phyloP scores from a whole-genome alignment of 345 rosid species.

The Nephelium lappaceum region DNA sequence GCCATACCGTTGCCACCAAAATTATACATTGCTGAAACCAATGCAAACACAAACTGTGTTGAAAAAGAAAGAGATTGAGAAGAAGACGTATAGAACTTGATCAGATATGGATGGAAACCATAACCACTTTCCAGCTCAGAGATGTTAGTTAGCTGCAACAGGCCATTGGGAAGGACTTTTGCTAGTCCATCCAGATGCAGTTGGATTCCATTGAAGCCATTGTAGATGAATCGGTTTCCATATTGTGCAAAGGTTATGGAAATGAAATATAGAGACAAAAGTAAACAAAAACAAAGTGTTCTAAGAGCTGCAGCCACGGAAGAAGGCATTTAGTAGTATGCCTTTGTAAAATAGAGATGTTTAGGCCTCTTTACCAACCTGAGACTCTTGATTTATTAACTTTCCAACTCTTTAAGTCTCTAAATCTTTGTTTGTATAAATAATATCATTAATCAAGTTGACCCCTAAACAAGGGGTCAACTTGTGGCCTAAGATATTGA shows the following conservation, averaged over 20 bases:
- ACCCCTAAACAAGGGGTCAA: background rate
- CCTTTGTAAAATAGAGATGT: background rate
- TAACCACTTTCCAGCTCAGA: slow-evolving; percentile 17
- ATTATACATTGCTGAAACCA: slow-evolving; percentile 22
- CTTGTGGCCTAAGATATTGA: background rate
- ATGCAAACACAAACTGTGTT: slow-evolving; percentile 43
- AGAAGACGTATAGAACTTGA: no score
- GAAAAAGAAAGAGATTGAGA: background rate
- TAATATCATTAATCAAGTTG: background rate
- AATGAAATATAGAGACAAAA: background rate
- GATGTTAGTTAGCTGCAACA: slow-evolving; percentile 60
- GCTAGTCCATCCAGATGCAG: slow-evolving; percentile 13
- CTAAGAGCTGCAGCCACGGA: slow-evolving; percentile 38
- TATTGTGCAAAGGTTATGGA: background rate
- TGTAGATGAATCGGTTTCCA: slow-evolving; percentile 13
- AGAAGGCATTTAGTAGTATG: background rate
- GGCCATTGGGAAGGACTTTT: slow-evolving; percentile 28
- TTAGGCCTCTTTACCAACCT: background rate
- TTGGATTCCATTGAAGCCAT: background rate
- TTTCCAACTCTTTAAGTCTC: background rate
- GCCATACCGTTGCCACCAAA: slow-evolving; percentile 9
- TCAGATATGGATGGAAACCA: no score
- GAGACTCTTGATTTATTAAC: background rate
- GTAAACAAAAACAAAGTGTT: slow-evolving; percentile 15
- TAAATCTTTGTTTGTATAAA: background rate